Conservation (phyloP, 768 basidiomycete species). For the Mycena metata region DNA sequence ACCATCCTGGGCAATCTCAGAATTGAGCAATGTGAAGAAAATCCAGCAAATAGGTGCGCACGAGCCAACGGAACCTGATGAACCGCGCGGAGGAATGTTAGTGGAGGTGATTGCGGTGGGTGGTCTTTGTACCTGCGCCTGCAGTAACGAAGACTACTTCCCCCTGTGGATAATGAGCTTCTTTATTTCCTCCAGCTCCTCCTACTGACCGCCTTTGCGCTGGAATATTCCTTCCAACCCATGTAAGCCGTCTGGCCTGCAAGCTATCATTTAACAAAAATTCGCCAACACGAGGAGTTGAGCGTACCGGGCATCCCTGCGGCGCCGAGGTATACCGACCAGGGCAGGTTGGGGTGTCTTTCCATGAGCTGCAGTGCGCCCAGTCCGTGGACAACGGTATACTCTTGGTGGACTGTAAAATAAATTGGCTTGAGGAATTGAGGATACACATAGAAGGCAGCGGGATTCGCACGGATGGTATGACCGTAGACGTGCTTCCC, state of each 20-base stretch:
- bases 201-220: conserved; percentile 35
- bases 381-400: not conserved
- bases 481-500: conserved; percentile 49
- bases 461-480: no score
- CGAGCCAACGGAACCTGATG: conserved; percentile 67
- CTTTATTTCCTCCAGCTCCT: no score
- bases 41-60: conserved; percentile 54
- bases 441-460: no score
- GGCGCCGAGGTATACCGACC: conserved; percentile 57
- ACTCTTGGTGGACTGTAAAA: conserved; percentile 11
- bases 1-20: conserved; percentile 50
- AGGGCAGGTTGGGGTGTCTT: not conserved
- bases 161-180: no score
- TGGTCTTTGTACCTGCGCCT: conserved; percentile 10
- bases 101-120: no score
- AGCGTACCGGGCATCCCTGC: conserved; percentile 64
- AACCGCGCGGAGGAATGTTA: no score
- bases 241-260: conserved; percentile 44
- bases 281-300: not conserved
- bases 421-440: not conserved
- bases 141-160: conserved; percentile 12
- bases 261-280: not conserved
- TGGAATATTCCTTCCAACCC: conserved; percentile 42
- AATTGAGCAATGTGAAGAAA: not conserved
- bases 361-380: not conserved